Evolutionary conservation across 1,139 yeast species (phyloP).

Genomic region (Protomyces gravidus): DNA sequence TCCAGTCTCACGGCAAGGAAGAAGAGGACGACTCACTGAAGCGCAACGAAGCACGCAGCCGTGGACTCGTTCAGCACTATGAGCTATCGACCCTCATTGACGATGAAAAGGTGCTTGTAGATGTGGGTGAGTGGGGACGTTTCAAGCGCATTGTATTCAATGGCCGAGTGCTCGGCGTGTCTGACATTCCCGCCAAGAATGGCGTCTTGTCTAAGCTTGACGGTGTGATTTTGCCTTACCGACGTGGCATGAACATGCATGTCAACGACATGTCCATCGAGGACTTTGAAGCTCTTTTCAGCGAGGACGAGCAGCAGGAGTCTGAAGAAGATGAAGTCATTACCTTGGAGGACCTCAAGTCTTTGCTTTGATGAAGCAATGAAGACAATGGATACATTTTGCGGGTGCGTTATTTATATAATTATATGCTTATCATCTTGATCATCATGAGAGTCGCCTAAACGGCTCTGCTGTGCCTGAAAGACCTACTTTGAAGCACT

Average conservation of each 20-base stretch:
- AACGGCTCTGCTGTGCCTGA: too few species aligned
- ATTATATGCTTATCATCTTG: too few species aligned
- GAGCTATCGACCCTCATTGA: conserved; percentile 5
- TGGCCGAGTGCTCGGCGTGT: conserved; percentile 7
- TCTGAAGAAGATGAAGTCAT: not conserved
- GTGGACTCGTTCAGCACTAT: conserved; percentile 19
- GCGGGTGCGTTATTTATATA: not conserved
- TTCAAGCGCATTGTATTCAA: conserved; percentile 23
- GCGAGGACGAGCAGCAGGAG: conserved; percentile 6
- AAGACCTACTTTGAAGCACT: not conserved
- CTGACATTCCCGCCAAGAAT: conserved; percentile 28
- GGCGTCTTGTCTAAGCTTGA: conserved; percentile 21
- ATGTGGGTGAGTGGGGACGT: conserved; percentile 24
- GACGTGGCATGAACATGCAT: not conserved
- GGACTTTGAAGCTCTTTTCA: conserved; percentile 19
- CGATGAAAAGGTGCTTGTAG: conserved; percentile 11
- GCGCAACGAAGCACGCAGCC: conserved; percentile 8
- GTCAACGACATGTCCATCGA: conserved; percentile 13
- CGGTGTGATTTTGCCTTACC: conserved; percentile 23
- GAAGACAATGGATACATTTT: not conserved
- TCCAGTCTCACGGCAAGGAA: conserved; percentile 14
- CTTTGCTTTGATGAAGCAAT: not conserved
- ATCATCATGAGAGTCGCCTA: too few species aligned
- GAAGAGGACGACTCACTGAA: conserved; percentile 13
- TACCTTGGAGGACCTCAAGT: not conserved